Conservation (phyloP, 306 rosid species). For the Castanospermum australe region DNA sequence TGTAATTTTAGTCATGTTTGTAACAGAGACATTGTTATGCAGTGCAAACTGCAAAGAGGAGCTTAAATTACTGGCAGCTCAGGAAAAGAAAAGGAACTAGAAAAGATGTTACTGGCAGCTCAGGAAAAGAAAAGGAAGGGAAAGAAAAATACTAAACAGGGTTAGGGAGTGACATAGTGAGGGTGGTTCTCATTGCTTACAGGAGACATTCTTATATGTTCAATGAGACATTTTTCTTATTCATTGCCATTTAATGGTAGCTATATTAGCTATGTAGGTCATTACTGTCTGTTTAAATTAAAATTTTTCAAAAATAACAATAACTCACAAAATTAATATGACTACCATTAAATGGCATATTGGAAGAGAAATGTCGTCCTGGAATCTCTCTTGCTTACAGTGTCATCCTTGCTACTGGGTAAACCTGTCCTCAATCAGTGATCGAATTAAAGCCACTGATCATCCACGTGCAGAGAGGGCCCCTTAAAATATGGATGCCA, state of each 20-base stretch:
- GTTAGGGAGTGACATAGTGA: not conserved
- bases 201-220: not conserved
- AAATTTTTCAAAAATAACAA: too few relatives aligned
- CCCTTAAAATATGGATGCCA: constrained; percentile 21
- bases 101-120: not conserved
- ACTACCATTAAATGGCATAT: too few relatives aligned
- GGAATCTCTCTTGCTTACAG: too few relatives aligned
- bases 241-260: too few relatives aligned
- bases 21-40: too few relatives aligned
- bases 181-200: not conserved
- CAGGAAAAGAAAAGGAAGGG: not conserved
- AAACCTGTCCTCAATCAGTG: not conserved
- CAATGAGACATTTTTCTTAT: too few relatives aligned
- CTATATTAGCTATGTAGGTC: too few relatives aligned
- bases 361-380: too few relatives aligned
- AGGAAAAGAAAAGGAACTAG: not conserved
- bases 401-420: not conserved
- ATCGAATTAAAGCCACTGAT: not conserved
- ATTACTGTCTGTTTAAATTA: too few relatives aligned
- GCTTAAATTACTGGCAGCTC: not conserved
- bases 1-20: not conserved
- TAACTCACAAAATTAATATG: too few relatives aligned
- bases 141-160: not conserved
- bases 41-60: not conserved
- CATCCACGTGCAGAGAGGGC: constrained; percentile 23